phyloP scores from a whole-genome alignment of 495 filamentous ascomycete genomes.

The Massariosphaeria phaeospora region DNA sequence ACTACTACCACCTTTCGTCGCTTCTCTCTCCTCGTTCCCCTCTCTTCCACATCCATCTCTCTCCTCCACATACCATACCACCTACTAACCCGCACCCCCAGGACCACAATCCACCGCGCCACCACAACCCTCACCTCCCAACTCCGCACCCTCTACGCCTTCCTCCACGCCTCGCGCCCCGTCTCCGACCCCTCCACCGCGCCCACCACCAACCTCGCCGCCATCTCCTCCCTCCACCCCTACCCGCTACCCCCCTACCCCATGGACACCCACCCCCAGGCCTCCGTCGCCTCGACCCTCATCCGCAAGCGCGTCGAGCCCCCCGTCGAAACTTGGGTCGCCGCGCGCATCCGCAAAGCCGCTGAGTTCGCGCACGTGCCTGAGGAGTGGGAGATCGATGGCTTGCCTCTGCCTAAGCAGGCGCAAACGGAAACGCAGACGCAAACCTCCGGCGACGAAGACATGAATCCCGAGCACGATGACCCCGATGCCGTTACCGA shows the following conservation, averaged over 20 bases:
- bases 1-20: background rate
- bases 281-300: background rate
- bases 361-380: slow-evolving; percentile 17
- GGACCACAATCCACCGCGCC: slow-evolving; percentile 10
- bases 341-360: slow-evolving; percentile 48
- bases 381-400: slow-evolving; percentile 12
- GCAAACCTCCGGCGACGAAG: too few species aligned
- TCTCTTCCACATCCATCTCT: background rate
- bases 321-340: slow-evolving; percentile 65
- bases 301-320: slow-evolving; percentile 72
- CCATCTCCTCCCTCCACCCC: slow-evolving; percentile 6
- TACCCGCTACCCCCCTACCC: slow-evolving; percentile 16
- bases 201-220: background rate
- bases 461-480: too few species aligned
- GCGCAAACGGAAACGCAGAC: too few species aligned
- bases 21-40: background rate
- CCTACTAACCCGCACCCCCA: background rate
- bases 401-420: too few species aligned
- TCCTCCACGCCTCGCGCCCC: background rate
- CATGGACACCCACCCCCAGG: background rate
- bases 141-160: slow-evolving; percentile 4
- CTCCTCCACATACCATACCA: background rate
- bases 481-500: too few species aligned
- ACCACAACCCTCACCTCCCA: slow-evolving; percentile 1
- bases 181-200: too few species aligned